A percentile compares a stretch with the other conserved stretches of the same genome.
These are phyloP conservation scores for Lojkania enalia DNA, from an alignment of 2,329 filamentous ascomycete genomes.

Conservation along the genomic window DNA sequence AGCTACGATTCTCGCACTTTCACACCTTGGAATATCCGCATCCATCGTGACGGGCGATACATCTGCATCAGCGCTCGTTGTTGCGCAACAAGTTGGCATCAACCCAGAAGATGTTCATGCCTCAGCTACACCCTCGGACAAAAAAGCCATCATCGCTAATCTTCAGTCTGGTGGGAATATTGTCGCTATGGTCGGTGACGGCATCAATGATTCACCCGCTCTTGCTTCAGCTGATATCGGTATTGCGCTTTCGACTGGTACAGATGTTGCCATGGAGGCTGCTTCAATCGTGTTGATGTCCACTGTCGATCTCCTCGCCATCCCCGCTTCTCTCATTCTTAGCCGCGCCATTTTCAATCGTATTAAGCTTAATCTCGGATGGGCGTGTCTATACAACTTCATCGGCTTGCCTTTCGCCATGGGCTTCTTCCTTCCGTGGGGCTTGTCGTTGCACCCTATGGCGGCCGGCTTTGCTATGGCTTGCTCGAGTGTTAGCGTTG, in stretches of 20 bases:
- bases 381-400: slow-evolving; percentile 92
- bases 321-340: slow-evolving; percentile 83
- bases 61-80: slow-evolving; percentile 77
- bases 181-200: slow-evolving; percentile 81
- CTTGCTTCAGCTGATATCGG: slow-evolving; percentile 90
- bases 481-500: slow-evolving; percentile 84
- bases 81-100: slow-evolving; percentile 83
- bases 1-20: slow-evolving; percentile 78
- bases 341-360: slow-evolving; percentile 79
- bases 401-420: slow-evolving; percentile 94
- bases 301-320: slow-evolving; percentile 85
- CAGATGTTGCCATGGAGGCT: slow-evolving; percentile 96
- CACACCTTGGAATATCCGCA: slow-evolving; percentile 81
- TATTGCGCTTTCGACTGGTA: slow-evolving; percentile 89
- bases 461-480: slow-evolving; percentile 95
- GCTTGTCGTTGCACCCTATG: slow-evolving; percentile 87
- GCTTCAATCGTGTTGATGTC: slow-evolving; percentile 96
- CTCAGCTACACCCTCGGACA: slow-evolving; percentile 87
- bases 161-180: slow-evolving; percentile 74
- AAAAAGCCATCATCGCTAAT: slow-evolving; percentile 79
- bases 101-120: slow-evolving; percentile 74
- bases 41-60: slow-evolving; percentile 96
- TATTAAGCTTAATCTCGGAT: slow-evolving; percentile 90
- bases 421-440: slow-evolving; percentile 91
- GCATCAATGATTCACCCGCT: slow-evolving; percentile 79